Evolutionary conservation across 23 red algal genomes (phyloP).

Genomic region (Gracilaria gracilis): DNA sequence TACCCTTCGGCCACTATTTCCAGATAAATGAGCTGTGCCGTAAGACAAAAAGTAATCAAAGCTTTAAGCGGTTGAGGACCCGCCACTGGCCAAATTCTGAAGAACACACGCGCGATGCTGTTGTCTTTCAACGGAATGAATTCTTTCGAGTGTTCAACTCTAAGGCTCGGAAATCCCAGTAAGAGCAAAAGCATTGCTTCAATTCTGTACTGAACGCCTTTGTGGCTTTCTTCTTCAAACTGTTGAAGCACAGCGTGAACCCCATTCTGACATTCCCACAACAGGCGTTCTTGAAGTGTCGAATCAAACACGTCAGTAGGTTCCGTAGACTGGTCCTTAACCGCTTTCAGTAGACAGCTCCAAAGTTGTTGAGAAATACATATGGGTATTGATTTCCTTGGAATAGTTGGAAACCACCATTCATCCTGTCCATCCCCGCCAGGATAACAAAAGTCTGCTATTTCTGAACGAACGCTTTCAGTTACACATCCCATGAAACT

Average conservation of each 20-base stretch:
- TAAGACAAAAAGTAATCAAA: background rate
- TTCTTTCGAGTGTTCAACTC: constrained; percentile 7
- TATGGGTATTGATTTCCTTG: background rate
- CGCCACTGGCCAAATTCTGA: constrained; percentile 35
- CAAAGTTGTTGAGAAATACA: constrained; percentile 39
- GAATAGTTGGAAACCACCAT: constrained; percentile 24
- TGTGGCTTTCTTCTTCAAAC: constrained; percentile 16
- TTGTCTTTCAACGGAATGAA: background rate
- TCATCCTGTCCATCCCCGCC: constrained; percentile 3
- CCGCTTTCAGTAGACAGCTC: background rate
- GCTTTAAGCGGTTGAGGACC: constrained; percentile 26
- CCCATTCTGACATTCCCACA: constrained; percentile 71
- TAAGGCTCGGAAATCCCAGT: constrained; percentile 45
- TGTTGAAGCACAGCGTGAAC: constrained; percentile 1
- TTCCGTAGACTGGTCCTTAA: background rate
- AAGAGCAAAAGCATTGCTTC: constrained; percentile 47
- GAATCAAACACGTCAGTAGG: constrained; percentile 24
- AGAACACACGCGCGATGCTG: background rate
- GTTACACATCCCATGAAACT: constrained; percentile 69
- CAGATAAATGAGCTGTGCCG: background rate
- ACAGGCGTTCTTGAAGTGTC: constrained; percentile 49
- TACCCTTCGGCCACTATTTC: constrained; percentile 28
- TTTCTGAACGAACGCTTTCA: constrained; percentile 47
- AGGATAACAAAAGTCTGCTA: constrained; percentile 50
- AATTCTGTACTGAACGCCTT: background rate